Base-by-base conservation (phyloP, 371 early-diverging fungal genomes). In the Mucor mucedo region DNA sequence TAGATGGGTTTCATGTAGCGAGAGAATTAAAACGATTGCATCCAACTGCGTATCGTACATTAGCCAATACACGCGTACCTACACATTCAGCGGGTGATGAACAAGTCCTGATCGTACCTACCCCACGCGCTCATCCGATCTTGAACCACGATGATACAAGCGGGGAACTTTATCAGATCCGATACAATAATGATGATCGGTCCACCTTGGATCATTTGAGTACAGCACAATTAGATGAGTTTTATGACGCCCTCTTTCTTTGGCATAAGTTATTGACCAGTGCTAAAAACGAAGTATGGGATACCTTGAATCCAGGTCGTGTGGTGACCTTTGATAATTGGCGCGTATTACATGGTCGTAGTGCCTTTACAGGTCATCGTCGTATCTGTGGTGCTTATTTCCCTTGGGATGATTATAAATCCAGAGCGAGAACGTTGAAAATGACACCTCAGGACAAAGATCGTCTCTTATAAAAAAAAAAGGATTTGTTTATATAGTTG, bases 131-230 rank as follows among this genome's bases (percentile, higher is more conserved):
- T 21, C 79, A 76, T 62, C 87, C 93, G 0, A 87, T 94, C 42
- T 68, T 93, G 48, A 88, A 89, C 58, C 86, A 88, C 21, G 21
- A 21, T 49, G 87, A 87, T 32, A 78, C 86, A 13, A 65, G 68
- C 14, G 76, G 83, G 14, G 71, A 79, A 5, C 78, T 94, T 8
- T 82, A 80, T 60, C 93, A 92, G 62, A 76, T 95, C 45, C 86
- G 96, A 13, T 95, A 88, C 79, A 95, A 95, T 77, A 93, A 94
- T 60, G 89, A 94, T 63, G 95, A 95, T 72, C 85, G 96, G 5
- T 89, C 91, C 4, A 82, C 87, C 0, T 52, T 94, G 33, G 67
- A 80, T 55, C 86, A 84, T 59, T 70, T 84, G 38, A 68, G 68
- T 29, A 57, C 80, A 0, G 73, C 82, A 2, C 79, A 88, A 35